phyloP scores from a whole-genome alignment of 306 rosid species.

The Crataegus laevigata region DNA sequence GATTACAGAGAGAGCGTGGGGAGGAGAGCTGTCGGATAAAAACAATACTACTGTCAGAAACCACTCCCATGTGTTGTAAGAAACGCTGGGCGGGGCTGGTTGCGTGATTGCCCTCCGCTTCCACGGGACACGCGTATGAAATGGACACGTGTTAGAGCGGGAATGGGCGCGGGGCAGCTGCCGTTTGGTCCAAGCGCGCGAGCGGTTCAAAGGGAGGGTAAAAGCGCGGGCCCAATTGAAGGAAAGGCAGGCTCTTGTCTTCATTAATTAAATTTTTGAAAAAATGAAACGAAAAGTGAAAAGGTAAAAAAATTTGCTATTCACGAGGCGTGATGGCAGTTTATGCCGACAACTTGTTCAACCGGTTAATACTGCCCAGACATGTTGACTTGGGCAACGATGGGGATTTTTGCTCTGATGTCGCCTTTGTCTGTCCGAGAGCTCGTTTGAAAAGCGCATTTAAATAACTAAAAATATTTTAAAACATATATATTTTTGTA shows the following conservation, averaged over 20 bases:
- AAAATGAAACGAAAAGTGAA: too few relatives aligned
- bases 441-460: too few relatives aligned
- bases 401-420: too few relatives aligned
- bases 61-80: not conserved
- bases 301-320: not conserved
- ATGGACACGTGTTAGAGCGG: not conserved
- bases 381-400: not conserved
- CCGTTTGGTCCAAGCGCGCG: slow-evolving; percentile 11
- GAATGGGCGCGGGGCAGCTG: not conserved
- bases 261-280: not conserved
- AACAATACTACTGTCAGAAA: slow-evolving; percentile 7
- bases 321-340: slow-evolving; percentile 22
- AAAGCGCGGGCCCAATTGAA: not conserved
- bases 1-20: not conserved
- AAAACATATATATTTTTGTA: too few relatives aligned
- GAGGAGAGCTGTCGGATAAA: slow-evolving; percentile 3
- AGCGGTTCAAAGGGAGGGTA: slow-evolving; percentile 19
- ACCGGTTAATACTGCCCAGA: not conserved
- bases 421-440: too few relatives aligned
- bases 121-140: slow-evolving; percentile 1
- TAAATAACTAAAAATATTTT: too few relatives aligned
- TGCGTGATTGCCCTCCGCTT: slow-evolving; percentile 1
- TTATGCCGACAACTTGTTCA: slow-evolving; percentile 22
- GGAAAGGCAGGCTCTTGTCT: not conserved
- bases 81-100: not conserved